Conservation (phyloP, 2,329 filamentous ascomycete genomes). For the Cytospora piceae region DNA sequence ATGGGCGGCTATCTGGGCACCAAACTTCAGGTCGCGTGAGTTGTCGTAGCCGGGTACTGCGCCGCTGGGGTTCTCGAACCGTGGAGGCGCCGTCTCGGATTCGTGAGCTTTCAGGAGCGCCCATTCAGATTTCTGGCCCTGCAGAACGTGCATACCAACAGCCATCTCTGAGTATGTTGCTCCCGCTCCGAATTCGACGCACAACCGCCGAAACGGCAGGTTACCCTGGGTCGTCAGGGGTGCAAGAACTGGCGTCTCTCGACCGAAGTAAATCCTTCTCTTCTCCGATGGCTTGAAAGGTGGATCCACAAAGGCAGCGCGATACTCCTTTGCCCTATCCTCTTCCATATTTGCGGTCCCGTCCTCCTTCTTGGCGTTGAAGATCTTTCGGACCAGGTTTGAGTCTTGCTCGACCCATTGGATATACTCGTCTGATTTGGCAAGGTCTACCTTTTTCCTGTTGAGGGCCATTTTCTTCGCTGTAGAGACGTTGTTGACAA, state of each 20-base stretch:
- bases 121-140: conserved; percentile 92
- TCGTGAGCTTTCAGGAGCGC: conserved; percentile 91
- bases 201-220: conserved; percentile 88
- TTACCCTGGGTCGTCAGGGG: conserved; percentile 97
- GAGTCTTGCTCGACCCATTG: conserved; percentile 75
- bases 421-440: conserved; percentile 75
- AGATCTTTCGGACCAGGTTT: conserved; percentile 51
- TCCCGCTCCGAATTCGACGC: conserved; percentile 85
- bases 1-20: conserved; percentile 89
- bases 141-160: conserved; percentile 84
- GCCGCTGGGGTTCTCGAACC: conserved; percentile 57
- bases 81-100: conserved; percentile 75
- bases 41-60: conserved; percentile 74
- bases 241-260: conserved; percentile 90
- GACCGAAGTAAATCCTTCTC: conserved; percentile 88
- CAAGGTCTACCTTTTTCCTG: conserved; percentile 70
- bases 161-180: conserved; percentile 99
- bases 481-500: conserved; percentile 75
- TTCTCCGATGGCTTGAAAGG: conserved; percentile 93
- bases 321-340: conserved; percentile 64
- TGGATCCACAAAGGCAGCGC: conserved; percentile 81
- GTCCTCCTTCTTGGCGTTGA: conserved; percentile 37
- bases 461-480: conserved; percentile 75
- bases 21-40: conserved; percentile 82
- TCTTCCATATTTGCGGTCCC: conserved; percentile 40